Base-by-base conservation (phyloP, 2,329 filamentous ascomycete genomes). In the Fusarium lyarnte region DNA sequence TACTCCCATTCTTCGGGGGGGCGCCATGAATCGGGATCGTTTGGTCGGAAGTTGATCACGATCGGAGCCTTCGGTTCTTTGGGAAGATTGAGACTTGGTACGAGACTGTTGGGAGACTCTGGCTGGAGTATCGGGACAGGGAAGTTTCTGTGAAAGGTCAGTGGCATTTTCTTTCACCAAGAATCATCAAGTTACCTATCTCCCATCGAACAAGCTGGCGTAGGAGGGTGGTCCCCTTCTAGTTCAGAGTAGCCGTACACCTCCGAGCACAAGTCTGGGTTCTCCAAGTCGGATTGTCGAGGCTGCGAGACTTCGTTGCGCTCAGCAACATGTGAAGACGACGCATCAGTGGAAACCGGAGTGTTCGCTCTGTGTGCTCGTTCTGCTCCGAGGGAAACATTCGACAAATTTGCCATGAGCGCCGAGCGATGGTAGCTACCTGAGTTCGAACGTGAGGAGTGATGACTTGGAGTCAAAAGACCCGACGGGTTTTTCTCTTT, bases 1-100 rank as follows among this genome's bases (percentile, higher is more conserved):
- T 80, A 82, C 23, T 82, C 79, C 85, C 85, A 87, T 13, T 83
- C 82, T 36, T 83, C 79, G 1, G 84, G 84, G 0, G 85, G 81
- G 42, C 81, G 85, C 85, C 85, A 87, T n/a, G 80, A 77, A 21
- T 85, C 82, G 1, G 80, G 78, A 47, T 84, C 82, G 25, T 80
- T 81, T 8, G 80, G 75, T 35, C 74, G 78, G 60, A 79, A 79
- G 11, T 76, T 68, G 35, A 74, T 66, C 5, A 74, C 78, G 3
- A 70, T n/a, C 2, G 71, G 70, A 1, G 66, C 53, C 47, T 66
- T 63, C 9, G 65, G 46, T 25, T 46, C 63, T 33, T 58, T 47
- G 6, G 72, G 53, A 8, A 65, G 43, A 31, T 47, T 61, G 16
- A 55, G 47, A 13, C 46, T 62, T 6, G 70, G 63, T 3, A 73